These are phyloP conservation scores for Entamoeba histolytica DNA, from an alignment of 208 protist genomes.

Conservation along the genomic window DNA sequence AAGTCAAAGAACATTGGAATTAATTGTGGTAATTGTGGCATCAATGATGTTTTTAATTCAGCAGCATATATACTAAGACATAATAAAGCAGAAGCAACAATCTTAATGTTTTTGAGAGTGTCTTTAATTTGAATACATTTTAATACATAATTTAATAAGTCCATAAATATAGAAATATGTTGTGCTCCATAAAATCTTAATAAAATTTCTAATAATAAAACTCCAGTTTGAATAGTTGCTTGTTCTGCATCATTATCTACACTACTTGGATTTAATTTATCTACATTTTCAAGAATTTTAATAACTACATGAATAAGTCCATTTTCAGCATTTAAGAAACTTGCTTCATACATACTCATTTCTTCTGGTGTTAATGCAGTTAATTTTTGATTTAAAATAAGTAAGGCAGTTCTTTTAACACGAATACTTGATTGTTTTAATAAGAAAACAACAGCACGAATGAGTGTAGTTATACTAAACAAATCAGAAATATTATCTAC, in stretches of 20 bases:
- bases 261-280: background rate
- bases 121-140: background rate
- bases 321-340: background rate
- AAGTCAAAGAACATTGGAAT: background rate
- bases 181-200: background rate
- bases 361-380: background rate
- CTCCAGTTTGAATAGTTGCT: background rate
- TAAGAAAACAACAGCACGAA: background rate
- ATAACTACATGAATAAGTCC: background rate
- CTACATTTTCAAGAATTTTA: background rate
- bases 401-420: background rate
- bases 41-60: background rate
- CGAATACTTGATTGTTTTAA: background rate
- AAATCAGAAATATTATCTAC: background rate
- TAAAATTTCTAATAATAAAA: background rate
- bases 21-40: background rate
- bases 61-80: background rate
- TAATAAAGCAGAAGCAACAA: background rate
- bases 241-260: background rate
- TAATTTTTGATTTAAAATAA: background rate
- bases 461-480: background rate
- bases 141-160: background rate
- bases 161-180: background rate
- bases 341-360: background rate
- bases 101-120: background rate